Evolutionary conservation across 176 grass and related monocot species (phyloP).

Genomic region (Cymbopogon citratus): DNA sequence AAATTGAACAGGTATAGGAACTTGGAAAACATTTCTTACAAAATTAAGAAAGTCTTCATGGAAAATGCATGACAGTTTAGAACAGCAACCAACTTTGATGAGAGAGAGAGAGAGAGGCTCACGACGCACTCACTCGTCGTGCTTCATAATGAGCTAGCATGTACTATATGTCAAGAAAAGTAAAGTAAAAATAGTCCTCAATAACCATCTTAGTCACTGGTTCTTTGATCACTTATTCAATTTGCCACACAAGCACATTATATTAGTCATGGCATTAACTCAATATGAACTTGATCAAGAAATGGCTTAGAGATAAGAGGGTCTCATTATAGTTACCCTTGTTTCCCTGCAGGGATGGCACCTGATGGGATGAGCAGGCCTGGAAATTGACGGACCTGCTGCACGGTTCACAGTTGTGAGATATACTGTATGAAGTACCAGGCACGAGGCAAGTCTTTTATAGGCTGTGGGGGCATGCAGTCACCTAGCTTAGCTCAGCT

Average conservation of each 20-base stretch:
- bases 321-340: background rate
- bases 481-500: too few relatives aligned
- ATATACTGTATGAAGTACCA: too few relatives aligned
- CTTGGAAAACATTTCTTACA: background rate
- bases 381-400: background rate
- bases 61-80: background rate
- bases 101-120: too few relatives aligned
- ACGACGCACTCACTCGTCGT: background rate
- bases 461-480: too few relatives aligned
- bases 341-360: background rate
- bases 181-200: background rate
- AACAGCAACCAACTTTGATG: background rate
- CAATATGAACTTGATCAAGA: background rate
- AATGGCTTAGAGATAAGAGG: background rate
- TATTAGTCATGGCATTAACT: too few relatives aligned
- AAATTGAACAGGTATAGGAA: background rate
- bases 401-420: too few relatives aligned
- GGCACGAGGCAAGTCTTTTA: too few relatives aligned
- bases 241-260: too few relatives aligned
- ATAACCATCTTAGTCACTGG: background rate
- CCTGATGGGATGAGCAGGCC: background rate
- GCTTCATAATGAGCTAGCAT: background rate
- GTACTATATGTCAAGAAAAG: background rate
- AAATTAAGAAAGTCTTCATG: background rate
- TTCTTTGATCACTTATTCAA: background rate